phyloP scores from a whole-genome alignment of 306 rosid genomes.

The Begonia loranthoides region DNA sequence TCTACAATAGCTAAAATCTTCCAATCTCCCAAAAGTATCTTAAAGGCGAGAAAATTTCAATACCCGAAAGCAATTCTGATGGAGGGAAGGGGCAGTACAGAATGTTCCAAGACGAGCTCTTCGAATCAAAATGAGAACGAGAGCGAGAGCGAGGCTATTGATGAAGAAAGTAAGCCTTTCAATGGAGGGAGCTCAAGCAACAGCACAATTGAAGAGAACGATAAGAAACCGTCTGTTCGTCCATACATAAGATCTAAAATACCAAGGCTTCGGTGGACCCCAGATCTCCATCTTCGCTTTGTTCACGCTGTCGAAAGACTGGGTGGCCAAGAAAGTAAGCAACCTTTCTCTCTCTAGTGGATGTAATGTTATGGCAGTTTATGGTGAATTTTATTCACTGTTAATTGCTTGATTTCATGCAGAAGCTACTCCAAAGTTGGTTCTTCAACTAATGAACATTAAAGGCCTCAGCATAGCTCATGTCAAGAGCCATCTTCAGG shows the following conservation, averaged over 20 bases:
- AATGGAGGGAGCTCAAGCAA: slow-evolving; percentile 76
- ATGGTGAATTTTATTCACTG: neutral
- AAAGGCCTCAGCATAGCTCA: slow-evolving; percentile 46
- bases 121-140: slow-evolving; percentile 4
- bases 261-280: slow-evolving; percentile 88
- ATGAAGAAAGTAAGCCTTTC: slow-evolving; percentile 26
- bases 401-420: slow-evolving; percentile 7
- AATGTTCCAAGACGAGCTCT: slow-evolving; percentile 46
- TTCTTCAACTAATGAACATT: slow-evolving; percentile 33
- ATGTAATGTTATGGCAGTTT: no score
- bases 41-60: no score
- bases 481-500: slow-evolving; percentile 43
- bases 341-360: no score
- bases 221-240: slow-evolving; percentile 45
- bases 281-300: slow-evolving; percentile 86
- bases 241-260: slow-evolving; percentile 89
- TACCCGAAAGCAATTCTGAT: slow-evolving; percentile 1
- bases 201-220: slow-evolving; percentile 77
- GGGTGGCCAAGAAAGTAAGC: slow-evolving; percentile 84
- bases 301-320: slow-evolving; percentile 81
- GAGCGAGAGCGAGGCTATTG: slow-evolving; percentile 1
- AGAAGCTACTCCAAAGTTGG: slow-evolving; percentile 44
- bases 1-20: no score
- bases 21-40: no score
- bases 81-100: slow-evolving; percentile 29